Conservation (phyloP, 192 early-diverging fungal species). For the Haplosporangium gracile region DNA sequence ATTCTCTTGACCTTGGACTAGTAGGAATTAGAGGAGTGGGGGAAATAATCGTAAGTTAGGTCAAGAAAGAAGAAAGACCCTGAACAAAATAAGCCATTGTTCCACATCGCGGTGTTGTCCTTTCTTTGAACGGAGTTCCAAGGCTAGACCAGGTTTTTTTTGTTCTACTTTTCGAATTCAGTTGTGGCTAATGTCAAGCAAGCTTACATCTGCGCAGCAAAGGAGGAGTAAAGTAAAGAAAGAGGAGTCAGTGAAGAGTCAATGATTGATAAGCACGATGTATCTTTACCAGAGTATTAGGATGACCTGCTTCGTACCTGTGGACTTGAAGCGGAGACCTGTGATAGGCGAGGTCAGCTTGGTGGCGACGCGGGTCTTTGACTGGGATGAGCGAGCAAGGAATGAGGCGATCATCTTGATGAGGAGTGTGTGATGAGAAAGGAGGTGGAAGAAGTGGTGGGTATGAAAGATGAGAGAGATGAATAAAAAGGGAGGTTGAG, state of each 20-base stretch:
- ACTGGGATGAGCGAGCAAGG: conserved; percentile 45
- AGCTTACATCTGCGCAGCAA: conserved; percentile 13
- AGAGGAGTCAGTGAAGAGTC: neutral
- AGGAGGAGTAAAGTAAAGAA: conserved; percentile 3
- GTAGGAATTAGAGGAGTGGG: neutral
- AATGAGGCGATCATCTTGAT: conserved; percentile 50
- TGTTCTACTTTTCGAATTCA: neutral
- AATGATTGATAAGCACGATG: neutral
- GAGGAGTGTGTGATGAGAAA: neutral
- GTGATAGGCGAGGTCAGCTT: conserved; percentile 27
- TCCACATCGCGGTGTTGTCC: neutral
- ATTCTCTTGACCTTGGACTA: conserved; percentile 63
- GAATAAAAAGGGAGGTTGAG: neutral
- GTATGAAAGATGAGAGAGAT: conserved; percentile 5
- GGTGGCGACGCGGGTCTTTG: conserved; percentile 24
- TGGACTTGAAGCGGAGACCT: conserved; percentile 51
- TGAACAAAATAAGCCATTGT: neutral
- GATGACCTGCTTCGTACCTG: conserved; percentile 20
- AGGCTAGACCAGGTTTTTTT: neutral
- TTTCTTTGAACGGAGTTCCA: conserved; percentile 2
- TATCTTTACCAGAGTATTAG: neutral
- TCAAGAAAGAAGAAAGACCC: neutral
- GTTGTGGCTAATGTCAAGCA: neutral
- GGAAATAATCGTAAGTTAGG: neutral
- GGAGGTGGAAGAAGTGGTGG: neutral